Conservation (phyloP, 768 basidiomycete species). For the Boletus sp. region DNA sequence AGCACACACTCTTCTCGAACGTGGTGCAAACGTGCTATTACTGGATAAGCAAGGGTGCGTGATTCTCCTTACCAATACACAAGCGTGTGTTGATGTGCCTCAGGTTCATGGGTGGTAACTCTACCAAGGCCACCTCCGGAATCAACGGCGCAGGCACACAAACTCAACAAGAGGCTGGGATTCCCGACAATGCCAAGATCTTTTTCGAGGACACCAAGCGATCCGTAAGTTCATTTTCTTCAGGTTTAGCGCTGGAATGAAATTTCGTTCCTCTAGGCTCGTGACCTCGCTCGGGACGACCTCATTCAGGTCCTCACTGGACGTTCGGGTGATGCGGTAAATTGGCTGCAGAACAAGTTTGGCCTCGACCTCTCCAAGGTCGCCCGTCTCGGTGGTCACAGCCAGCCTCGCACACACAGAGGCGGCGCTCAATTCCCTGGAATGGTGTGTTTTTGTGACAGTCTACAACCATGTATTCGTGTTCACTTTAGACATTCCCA, state of each 20-base stretch:
- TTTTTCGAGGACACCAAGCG: constrained; percentile 98
- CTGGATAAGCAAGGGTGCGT: constrained; percentile 91
- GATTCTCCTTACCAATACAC: neutral
- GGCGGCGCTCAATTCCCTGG: constrained; percentile 95
- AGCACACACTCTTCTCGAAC: constrained; percentile 94
- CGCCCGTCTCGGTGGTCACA: constrained; percentile 94
- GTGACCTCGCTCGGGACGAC: constrained; percentile 94
- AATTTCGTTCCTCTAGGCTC: constrained; percentile 53
- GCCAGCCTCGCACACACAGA: constrained; percentile 90
- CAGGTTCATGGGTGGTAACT: constrained; percentile 97
- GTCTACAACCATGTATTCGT: neutral
- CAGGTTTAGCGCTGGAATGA: neutral
- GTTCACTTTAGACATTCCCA: constrained; percentile 14
- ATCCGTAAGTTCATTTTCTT: constrained; percentile 55
- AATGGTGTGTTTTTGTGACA: constrained; percentile 57
- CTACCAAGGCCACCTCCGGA: constrained; percentile 94
- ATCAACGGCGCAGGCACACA: constrained; percentile 96
- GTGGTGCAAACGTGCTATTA: constrained; percentile 92
- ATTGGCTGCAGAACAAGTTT: constrained; percentile 93
- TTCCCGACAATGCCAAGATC: constrained; percentile 84
- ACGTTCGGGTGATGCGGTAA: constrained; percentile 92
- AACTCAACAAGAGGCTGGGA: constrained; percentile 75
- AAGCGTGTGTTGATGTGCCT: constrained; percentile 1
- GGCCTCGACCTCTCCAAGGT: constrained; percentile 92
- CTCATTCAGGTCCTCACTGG: constrained; percentile 94